Evolutionary conservation across 208 protist species (phyloP), one percentile per base, ranked within the genome.

Genomic region (Borovskyia barvae): DNA sequence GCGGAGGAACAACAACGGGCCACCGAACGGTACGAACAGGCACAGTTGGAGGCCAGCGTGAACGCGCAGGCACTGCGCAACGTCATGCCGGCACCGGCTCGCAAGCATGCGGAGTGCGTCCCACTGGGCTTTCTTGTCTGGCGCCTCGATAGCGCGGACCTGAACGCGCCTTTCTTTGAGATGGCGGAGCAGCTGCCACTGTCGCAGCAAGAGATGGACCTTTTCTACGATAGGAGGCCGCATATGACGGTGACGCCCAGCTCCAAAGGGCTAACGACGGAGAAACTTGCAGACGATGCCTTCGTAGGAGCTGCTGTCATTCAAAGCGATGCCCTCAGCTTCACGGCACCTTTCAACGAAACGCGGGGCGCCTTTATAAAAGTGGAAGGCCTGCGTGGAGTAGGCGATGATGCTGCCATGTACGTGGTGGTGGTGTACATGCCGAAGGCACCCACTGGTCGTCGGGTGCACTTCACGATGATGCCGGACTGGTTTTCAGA

Each of bases 401-500:
- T 93, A 29, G 72, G 71, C 19, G 59, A 76, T 11, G 63, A 76
- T 20, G 64, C 66, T 24, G 78, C 75, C 29, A 72, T 82, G 22
- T 76, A 87, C 47, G 56, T 77, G 2, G 71, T 79, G 11, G 69
- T 70, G 5, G 64, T 60, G 9, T 66, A 52, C 50, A 56, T 78
- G 67, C 58, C 40, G 26, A 66, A 66, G 26, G 72, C 56, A 0
- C 57, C 57, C 19, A 53, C 32, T 40, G 60, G 45, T 1, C 66
- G 68, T 2, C 53, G 37, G 25, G 46, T 69, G 56, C 64, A 28
- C 41, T 74, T 52, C 51, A 80, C 74, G 26, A 66, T 45, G 39
- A 80, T 84, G 58, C 72, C 70, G 6, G 64, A 85, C 62, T 92
- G 72, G 66, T 32, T 68, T 20, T 84, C 70, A 14, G 82, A 93